phyloP scores from a whole-genome alignment of 208 protist genomes.

The Porcisia hertigi region DNA sequence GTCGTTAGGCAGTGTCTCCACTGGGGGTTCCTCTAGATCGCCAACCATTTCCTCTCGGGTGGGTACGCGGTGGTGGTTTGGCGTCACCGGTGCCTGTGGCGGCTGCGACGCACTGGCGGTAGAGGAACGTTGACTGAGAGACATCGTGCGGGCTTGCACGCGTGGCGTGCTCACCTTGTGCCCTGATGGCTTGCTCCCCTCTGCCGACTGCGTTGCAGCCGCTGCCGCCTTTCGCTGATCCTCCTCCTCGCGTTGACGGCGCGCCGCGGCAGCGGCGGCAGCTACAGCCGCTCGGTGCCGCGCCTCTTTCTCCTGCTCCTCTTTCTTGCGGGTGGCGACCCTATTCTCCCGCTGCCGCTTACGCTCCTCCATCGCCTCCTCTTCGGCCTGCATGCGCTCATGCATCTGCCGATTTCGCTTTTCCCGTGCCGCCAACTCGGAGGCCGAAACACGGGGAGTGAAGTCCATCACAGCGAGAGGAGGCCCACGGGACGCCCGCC shows the following conservation, averaged over 20 bases:
- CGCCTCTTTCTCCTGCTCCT: constrained; percentile 22
- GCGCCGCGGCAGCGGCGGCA: constrained; percentile 4
- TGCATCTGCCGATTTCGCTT: constrained; percentile 42
- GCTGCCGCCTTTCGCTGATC: constrained; percentile 19
- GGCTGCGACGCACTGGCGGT: constrained; percentile 4
- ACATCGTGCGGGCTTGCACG: constrained; percentile 12
- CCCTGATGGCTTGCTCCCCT: constrained; percentile 41
- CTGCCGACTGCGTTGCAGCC: constrained; percentile 21
- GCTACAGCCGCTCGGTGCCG: constrained; percentile 6
- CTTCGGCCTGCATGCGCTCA: constrained; percentile 46
- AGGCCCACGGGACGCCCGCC: neutral
- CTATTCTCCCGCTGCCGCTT: constrained; percentile 34
- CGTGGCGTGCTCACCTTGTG: constrained; percentile 66
- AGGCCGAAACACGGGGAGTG: constrained; percentile 30
- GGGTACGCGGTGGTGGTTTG: constrained; percentile 46
- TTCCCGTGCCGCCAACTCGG: constrained; percentile 35
- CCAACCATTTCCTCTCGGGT: constrained; percentile 67
- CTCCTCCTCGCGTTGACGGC: constrained; percentile 26
- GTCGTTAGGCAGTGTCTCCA: constrained; percentile 67
- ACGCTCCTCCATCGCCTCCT: constrained; percentile 39
- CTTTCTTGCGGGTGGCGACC: constrained; percentile 15
- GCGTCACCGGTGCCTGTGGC: constrained; percentile 25
- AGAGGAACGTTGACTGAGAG: constrained; percentile 15
- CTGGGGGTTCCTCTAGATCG: constrained; percentile 56
- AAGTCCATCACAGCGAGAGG: constrained; percentile 44